Evolutionary conservation across 768 basidiomycete species (phyloP).

Genomic region (Pisolithus sp.): DNA sequence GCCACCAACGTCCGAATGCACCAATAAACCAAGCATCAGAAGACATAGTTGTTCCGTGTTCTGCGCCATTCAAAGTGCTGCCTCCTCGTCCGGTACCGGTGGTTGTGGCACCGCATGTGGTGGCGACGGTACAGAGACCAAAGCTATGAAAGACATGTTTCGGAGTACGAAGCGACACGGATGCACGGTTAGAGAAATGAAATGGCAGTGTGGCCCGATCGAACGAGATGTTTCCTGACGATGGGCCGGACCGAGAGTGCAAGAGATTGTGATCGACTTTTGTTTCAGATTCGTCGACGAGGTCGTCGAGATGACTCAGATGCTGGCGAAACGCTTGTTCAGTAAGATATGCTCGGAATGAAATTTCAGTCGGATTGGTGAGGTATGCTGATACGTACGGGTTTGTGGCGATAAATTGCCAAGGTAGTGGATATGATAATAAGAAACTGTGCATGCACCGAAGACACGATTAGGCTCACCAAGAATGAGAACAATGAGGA

Average conservation of each 20-base stretch:
- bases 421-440: slow-evolving; percentile 5
- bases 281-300: slow-evolving; percentile 40
- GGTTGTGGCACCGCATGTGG: slow-evolving; percentile 26
- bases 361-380: slow-evolving; percentile 90
- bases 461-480: slow-evolving; percentile 40
- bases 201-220: slow-evolving; percentile 37
- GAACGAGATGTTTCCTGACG: slow-evolving; percentile 10
- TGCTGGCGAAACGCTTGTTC: slow-evolving; percentile 96
- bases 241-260: slow-evolving; percentile 20
- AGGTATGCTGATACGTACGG: slow-evolving; percentile 63
- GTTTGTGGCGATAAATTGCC: background rate
- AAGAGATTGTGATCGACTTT: slow-evolving; percentile 29
- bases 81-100: slow-evolving; percentile 54
- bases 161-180: slow-evolving; percentile 88
- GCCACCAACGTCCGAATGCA: slow-evolving; percentile 89
- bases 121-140: slow-evolving; percentile 80
- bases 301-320: slow-evolving; percentile 76
- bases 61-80: slow-evolving; percentile 26
- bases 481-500: slow-evolving; percentile 63
- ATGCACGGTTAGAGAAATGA: slow-evolving; percentile 89
- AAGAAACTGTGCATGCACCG: background rate
- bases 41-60: slow-evolving; percentile 43
- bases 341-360: slow-evolving; percentile 93
- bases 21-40: slow-evolving; percentile 87
- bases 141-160: slow-evolving; percentile 83